Conservation (phyloP, 768 basidiomycete species). For the Strobilomyces dryophilus region DNA sequence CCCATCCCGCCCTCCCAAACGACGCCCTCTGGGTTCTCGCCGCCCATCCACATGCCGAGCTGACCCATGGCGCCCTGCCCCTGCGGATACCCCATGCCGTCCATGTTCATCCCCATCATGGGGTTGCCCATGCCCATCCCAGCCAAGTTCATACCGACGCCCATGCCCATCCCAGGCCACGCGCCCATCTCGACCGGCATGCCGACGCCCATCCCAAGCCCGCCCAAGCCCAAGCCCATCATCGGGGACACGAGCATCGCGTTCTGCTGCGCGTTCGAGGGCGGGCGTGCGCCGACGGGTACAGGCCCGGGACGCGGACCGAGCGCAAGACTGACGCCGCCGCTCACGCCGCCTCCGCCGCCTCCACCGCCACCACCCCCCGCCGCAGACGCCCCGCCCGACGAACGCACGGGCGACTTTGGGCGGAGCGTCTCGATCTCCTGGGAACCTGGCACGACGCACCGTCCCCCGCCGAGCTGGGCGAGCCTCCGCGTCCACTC, state of each 20-base stretch:
- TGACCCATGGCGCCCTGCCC: constrained; percentile 23
- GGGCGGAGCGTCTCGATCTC: constrained; percentile 85
- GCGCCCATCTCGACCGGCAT: constrained; percentile 33
- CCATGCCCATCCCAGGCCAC: constrained; percentile 36
- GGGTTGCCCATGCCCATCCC: constrained; percentile 39
- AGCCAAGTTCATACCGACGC: constrained; percentile 36
- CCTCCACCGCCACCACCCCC: constrained; percentile 23
- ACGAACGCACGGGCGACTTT: constrained; percentile 67
- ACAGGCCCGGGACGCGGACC: constrained; percentile 17
- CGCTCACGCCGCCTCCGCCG: constrained; percentile 16
- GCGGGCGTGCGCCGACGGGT: not conserved
- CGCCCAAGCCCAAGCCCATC: constrained; percentile 43
- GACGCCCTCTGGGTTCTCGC: constrained; percentile 27
- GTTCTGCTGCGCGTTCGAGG: constrained; percentile 20
- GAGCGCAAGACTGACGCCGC: constrained; percentile 16
- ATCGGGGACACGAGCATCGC: constrained; percentile 36
- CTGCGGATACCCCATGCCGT: constrained; percentile 25
- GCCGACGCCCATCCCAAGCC: constrained; percentile 34
- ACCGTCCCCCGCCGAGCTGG: constrained; percentile 43
- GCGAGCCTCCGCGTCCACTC: constrained; percentile 51
- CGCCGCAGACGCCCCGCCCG: constrained; percentile 12
- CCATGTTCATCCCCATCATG: constrained; percentile 42
- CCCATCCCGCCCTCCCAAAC: constrained; percentile 38
- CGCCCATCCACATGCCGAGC: constrained; percentile 34
- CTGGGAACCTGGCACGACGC: constrained; percentile 65